Percentiles rank a stretch among this genome's conserved stretches.
phyloP scores from a whole-genome alignment of 331 rosid species.

The Arachis monticola region DNA sequence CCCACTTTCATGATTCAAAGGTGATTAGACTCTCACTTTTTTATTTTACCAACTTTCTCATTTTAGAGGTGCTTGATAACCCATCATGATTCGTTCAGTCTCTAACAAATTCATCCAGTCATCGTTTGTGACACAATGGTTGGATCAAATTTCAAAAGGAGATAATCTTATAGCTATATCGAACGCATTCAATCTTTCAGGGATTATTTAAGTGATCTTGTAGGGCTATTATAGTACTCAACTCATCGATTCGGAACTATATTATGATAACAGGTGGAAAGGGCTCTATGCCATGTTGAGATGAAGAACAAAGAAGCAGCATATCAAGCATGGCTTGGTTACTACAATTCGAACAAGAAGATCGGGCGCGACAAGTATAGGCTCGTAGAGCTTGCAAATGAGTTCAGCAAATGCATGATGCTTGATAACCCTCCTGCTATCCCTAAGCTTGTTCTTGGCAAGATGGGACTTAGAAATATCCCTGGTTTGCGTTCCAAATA shows the following conservation, averaged over 20 bases:
- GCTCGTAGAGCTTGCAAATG: slow-evolving; percentile 92
- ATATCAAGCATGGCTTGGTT: slow-evolving; percentile 98
- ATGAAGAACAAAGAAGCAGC: slow-evolving; percentile 92
- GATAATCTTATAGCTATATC: too few species aligned
- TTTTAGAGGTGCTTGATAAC: too few species aligned
- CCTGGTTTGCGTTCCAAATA: slow-evolving; percentile 90
- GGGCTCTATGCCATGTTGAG: slow-evolving; percentile 66
- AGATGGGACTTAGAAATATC: slow-evolving; percentile 86
- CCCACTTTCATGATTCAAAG: too few species aligned
- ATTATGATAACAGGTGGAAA: slow-evolving; percentile 66
- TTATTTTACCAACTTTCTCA: too few species aligned
- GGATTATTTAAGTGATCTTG: too few species aligned
- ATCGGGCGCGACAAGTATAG: slow-evolving; percentile 68
- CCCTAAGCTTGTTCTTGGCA: slow-evolving; percentile 74
- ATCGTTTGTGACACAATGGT: too few species aligned
- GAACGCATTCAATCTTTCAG: too few species aligned
- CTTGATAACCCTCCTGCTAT: slow-evolving; percentile 88
- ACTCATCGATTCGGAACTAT: slow-evolving; percentile 8
- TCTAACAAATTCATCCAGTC: too few species aligned
- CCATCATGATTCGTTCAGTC: too few species aligned
- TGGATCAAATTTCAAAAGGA: too few species aligned
- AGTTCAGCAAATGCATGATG: slow-evolving; percentile 93
- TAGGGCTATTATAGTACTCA: too few species aligned
- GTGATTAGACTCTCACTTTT: too few species aligned
- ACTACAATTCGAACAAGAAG: slow-evolving; percentile 82